A percentile compares a stretch with the other conserved stretches of the same genome.
Evolutionary conservation across 306 rosid genomes (phyloP).

Genomic region (Prunus persica): Prunus_persica_NCBIv2 NC_034011.1:19140501-19141000

Average conservation of each 20-base stretch:
- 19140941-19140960: not conserved
- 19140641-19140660: not conserved
- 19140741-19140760: not conserved
- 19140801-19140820: not conserved
- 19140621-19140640: too few species aligned
- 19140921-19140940: not conserved
- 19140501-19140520: too few species aligned
- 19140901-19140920: too few species aligned
- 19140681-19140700: not conserved
- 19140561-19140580: too few species aligned
- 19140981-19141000: not conserved
- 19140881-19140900: not conserved
- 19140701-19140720: not conserved
- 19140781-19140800: not conserved
- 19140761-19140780: not conserved
- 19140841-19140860: not conserved
- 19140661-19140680: not conserved
- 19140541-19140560: rapidly evolving
- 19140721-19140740: not conserved
- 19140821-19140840: not conserved
- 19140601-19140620: rapidly evolving
- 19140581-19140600: rapidly evolving
- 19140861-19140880: not conserved
- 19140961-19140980: not conserved
- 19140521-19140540: too few species aligned